Conservation (phyloP, 805 yeast genomes). For the Schwanniomyces polymorphus region DNA sequence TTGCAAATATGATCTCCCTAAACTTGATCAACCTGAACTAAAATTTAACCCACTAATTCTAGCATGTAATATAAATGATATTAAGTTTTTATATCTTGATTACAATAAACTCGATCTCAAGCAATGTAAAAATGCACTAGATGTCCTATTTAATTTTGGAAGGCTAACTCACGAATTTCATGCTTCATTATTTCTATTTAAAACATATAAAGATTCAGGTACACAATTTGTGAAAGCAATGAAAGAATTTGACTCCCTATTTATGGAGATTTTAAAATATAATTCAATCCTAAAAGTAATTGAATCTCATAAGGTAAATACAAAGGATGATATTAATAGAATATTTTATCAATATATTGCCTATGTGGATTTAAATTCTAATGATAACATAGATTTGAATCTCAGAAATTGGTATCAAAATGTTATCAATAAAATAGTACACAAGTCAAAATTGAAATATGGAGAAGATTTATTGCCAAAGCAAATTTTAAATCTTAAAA, state of each 20-base stretch:
- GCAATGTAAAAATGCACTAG: not conserved
- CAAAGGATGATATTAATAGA: not conserved
- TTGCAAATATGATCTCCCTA: conserved; percentile 3
- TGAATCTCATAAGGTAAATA: not conserved
- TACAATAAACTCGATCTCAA: not conserved
- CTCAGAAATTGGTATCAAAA: conserved; percentile 1
- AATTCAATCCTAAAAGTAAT: conserved; percentile 1
- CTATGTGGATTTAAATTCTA: conserved; percentile 2
- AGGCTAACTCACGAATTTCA: conserved; percentile 7
- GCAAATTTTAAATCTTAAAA: not conserved
- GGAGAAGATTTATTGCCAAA: not conserved
- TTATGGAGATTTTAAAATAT: conserved; percentile 2
- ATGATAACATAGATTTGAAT: not conserved
- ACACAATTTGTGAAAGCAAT: not conserved
- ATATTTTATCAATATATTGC: conserved; percentile 6
- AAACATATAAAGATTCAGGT: not conserved
- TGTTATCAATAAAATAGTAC: not conserved
- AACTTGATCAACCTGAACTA: not conserved
- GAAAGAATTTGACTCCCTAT: not conserved
- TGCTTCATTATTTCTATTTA: not conserved
- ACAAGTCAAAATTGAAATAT: not conserved
- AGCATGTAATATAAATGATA: not conserved
- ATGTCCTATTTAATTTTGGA: conserved; percentile 5
- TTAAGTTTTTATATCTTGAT: not conserved
- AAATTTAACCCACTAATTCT: not conserved